These are phyloP conservation scores for Chalara sp. DNA, from an alignment of 2,329 filamentous ascomycete species.

Conservation along the genomic window DNA sequence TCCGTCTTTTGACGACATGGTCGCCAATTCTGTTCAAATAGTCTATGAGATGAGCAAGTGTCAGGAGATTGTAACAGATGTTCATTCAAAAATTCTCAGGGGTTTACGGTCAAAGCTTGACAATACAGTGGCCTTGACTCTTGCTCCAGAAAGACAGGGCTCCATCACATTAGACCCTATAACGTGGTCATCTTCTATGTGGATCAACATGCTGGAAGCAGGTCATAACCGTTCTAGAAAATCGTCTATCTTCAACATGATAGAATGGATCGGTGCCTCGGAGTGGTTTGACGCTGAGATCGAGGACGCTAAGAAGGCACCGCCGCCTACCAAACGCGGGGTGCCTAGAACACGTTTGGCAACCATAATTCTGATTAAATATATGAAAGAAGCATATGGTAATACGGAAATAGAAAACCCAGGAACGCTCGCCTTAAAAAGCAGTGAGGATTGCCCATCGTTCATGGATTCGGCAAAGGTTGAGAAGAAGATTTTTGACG, in stretches of 20 bases:
- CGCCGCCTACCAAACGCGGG: constrained; percentile 6
- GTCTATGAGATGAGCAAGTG: no score
- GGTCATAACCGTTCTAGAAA: constrained; percentile 6
- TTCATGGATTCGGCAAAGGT: constrained; percentile 4
- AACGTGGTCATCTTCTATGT: constrained; percentile 5
- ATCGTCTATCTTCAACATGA: constrained; percentile 8
- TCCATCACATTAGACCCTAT: constrained; percentile 4
- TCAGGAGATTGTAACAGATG: no score
- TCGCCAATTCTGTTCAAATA: no score
- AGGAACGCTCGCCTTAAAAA: not conserved
- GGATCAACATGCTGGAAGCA: constrained; percentile 1
- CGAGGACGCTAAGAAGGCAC: constrained; percentile 6
- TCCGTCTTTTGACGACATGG: constrained; percentile 5
- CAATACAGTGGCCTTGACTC: no score
- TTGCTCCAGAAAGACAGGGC: not conserved
- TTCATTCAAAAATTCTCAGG: no score
- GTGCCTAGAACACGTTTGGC: constrained; percentile 9
- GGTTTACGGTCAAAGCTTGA: no score
- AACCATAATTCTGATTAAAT: constrained; percentile 10
- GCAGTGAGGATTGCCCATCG: constrained; percentile 8
- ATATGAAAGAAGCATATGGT: constrained; percentile 4
- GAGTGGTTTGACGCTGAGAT: constrained; percentile 8
- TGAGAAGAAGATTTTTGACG: constrained; percentile 8
- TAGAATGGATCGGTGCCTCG: constrained; percentile 7
- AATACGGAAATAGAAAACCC: constrained; percentile 1